Evolutionary conservation across 371 early-diverging fungal genomes (phyloP).

Genomic region (Apophysomyces trapeziformis): DNA sequence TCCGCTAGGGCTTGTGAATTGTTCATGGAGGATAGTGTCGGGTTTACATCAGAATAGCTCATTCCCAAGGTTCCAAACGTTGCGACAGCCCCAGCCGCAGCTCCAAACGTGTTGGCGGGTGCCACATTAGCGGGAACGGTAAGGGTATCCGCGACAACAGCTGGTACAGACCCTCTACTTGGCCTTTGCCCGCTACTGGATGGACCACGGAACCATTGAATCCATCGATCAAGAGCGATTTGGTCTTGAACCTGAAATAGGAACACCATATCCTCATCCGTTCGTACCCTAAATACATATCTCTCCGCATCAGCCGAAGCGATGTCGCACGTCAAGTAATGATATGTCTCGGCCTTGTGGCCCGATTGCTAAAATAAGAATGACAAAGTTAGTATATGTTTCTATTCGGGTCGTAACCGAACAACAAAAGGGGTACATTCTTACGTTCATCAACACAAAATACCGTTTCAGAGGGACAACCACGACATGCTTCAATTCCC

Average conservation of each 20-base stretch:
- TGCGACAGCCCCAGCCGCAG: neutral
- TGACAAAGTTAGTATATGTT: neutral
- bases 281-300: constrained; percentile 37
- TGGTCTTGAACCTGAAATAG: constrained; percentile 48
- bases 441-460: constrained; percentile 44
- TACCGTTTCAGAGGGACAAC: constrained; percentile 40
- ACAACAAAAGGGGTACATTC: constrained; percentile 8
- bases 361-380: constrained; percentile 27
- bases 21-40: neutral
- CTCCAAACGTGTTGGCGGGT: neutral
- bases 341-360: constrained; percentile 27
- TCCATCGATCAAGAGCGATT: constrained; percentile 39
- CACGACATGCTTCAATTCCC: constrained; percentile 47
- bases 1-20: neutral
- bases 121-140: neutral
- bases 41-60: constrained; percentile 1
- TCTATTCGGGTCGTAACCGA: neutral
- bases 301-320: constrained; percentile 22
- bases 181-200: neutral
- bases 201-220: constrained; percentile 40
- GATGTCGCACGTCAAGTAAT: constrained; percentile 32
- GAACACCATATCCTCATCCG: constrained; percentile 25
- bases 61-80: constrained; percentile 18
- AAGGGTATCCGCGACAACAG: neutral
- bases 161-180: neutral